Conservation (phyloP, 1,284 basidiomycete species). For the Earliella scabrosa region DNA sequence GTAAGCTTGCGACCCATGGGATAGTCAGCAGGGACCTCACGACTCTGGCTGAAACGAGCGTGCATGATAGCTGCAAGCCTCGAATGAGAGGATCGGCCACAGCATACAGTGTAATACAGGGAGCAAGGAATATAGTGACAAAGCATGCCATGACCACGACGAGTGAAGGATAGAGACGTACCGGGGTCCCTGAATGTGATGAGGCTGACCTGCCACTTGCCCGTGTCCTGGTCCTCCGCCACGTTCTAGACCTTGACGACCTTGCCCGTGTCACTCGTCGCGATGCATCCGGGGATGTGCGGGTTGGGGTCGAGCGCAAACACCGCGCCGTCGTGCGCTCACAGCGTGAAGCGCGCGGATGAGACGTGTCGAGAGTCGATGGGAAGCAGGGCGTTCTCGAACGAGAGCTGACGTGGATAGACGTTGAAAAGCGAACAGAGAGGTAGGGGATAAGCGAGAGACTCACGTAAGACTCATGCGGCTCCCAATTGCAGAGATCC, state of each 20-base stretch:
- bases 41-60: too few species aligned
- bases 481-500: conserved; percentile 98
- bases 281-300: conserved; percentile 89
- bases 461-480: conserved; percentile 85
- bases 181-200: conserved; percentile 93
- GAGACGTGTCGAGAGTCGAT: conserved; percentile 60
- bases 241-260: conserved; percentile 96
- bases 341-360: conserved; percentile 84
- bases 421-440: neutral
- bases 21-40: too few species aligned
- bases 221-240: conserved; percentile 62
- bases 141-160: neutral
- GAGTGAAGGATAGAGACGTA: conserved; percentile 45
- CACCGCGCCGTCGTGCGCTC: conserved; percentile 95
- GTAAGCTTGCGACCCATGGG: too few species aligned
- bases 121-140: neutral
- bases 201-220: conserved; percentile 83
- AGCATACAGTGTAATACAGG: neutral
- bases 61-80: conserved; percentile 54
- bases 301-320: conserved; percentile 92
- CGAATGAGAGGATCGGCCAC: neutral
- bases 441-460: conserved; percentile 5
- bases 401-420: conserved; percentile 65
- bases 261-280: conserved; percentile 94
- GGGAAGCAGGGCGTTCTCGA: conserved; percentile 94